Evolutionary conservation across 2,329 filamentous ascomycete species (phyloP).

Genomic region (Sporothrix dimorphospora): DNA sequence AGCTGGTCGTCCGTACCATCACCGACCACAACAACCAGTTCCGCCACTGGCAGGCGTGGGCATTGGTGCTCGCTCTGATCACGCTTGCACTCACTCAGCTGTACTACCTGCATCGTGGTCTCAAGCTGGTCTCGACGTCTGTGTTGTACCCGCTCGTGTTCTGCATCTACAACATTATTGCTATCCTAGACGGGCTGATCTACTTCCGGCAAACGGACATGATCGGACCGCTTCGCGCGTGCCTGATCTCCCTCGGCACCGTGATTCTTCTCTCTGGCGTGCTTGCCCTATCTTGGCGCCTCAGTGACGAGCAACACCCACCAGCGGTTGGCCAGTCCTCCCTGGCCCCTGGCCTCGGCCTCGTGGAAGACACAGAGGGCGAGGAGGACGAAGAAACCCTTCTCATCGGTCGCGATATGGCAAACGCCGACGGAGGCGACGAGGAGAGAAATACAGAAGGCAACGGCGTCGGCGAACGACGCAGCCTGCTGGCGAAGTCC

Average conservation of each 20-base stretch:
- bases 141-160: constrained; percentile 97
- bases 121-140: constrained; percentile 94
- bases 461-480: constrained; percentile 41
- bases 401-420: constrained; percentile 53
- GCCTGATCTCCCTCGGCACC: constrained; percentile 84
- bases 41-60: constrained; percentile 92
- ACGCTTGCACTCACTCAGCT: constrained; percentile 84
- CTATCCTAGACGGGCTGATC: constrained; percentile 94
- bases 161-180: constrained; percentile 98
- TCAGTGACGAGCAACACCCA: constrained; percentile 74
- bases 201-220: constrained; percentile 90
- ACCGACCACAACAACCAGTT: constrained; percentile 91
- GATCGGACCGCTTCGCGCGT: constrained; percentile 74
- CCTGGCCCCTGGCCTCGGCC: constrained; percentile 79
- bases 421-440: constrained; percentile 44
- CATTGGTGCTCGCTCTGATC: constrained; percentile 80
- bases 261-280: constrained; percentile 84
- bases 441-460: constrained; percentile 25
- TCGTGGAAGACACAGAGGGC: constrained; percentile 70
- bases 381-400: constrained; percentile 62
- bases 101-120: constrained; percentile 90
- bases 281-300: constrained; percentile 87
- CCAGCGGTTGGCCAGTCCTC: constrained; percentile 66
- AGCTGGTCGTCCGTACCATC: constrained; percentile 84
- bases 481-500: constrained; percentile 31